These are phyloP conservation scores for Plenodomus lindquistii DNA, from an alignment of 2,329 filamentous ascomycete species.

Conservation along the genomic window DNA sequence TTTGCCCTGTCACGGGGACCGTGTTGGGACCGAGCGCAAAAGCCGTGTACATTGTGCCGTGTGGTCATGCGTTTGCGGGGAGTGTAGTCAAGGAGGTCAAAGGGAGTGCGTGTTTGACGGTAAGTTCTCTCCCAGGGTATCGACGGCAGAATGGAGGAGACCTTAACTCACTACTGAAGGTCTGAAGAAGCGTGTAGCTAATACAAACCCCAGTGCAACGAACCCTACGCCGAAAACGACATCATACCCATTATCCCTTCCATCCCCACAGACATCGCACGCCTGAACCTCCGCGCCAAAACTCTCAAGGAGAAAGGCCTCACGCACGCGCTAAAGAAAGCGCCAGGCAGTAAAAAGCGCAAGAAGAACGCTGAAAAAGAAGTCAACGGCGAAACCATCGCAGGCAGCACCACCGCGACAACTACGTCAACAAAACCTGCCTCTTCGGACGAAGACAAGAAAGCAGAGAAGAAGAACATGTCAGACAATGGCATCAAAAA, in stretches of 20 bases:
- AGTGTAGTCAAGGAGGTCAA: constrained; percentile 81
- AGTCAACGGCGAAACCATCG: constrained; percentile 30
- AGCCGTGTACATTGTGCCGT: constrained; percentile 88
- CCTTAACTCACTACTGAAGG: neutral
- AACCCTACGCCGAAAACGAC: constrained; percentile 71
- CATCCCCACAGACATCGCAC: constrained; percentile 69
- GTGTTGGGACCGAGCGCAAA: constrained; percentile 78
- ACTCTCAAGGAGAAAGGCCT: constrained; percentile 73
- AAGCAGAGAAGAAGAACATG: constrained; percentile 17
- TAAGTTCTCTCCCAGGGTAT: constrained; percentile 32
- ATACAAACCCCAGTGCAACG: constrained; percentile 65
- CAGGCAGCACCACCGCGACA: constrained; percentile 6
- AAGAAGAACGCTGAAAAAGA: constrained; percentile 68
- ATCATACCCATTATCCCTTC: constrained; percentile 81
- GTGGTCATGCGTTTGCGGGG: constrained; percentile 92
- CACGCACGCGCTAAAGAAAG: constrained; percentile 88
- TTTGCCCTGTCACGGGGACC: constrained; percentile 87
- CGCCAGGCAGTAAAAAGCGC: constrained; percentile 67
- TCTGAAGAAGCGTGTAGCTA: constrained; percentile 7
- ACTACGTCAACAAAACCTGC: constrained; percentile 15
- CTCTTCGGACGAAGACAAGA: constrained; percentile 28
- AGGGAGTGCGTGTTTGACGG: constrained; percentile 63
- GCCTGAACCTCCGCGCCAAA: constrained; percentile 67
- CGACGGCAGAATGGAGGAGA: neutral
- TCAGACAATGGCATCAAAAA: constrained; percentile 75